Evolutionary conservation across 148 eudicot genomes (phyloP).

Genomic region (Arctostaphylos glauca): DNA sequence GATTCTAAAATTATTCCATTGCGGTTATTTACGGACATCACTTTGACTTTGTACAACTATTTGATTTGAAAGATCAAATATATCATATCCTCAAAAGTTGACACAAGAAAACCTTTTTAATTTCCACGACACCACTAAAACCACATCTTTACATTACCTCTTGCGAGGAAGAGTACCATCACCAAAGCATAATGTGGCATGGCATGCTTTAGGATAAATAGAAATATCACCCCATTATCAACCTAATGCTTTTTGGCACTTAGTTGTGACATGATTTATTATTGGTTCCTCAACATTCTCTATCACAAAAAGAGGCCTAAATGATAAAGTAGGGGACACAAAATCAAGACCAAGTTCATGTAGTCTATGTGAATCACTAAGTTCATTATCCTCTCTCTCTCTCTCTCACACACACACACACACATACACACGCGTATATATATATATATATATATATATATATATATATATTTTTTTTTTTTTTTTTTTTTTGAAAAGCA

Average conservation of each 20-base stretch:
- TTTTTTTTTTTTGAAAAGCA: too few species aligned
- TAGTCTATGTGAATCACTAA: not conserved
- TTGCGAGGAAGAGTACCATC: not conserved
- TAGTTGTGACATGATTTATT: not conserved
- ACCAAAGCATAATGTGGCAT: not conserved
- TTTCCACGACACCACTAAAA: not conserved
- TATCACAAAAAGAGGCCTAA: not conserved
- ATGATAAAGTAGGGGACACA: not conserved
- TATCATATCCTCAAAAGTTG: not conserved
- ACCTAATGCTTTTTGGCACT: not conserved
- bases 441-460: too few species aligned
- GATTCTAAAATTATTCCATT: not conserved
- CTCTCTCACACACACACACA: too few species aligned
- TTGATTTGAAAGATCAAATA: not conserved
- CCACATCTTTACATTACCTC: not conserved
- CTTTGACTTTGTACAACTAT: not conserved
- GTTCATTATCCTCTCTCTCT: not conserved
- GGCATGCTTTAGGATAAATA: not conserved
- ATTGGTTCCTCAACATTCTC: not conserved
- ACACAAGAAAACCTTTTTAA: not conserved
- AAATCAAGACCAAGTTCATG: not conserved
- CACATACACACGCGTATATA: too few species aligned
- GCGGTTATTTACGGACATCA: not conserved
- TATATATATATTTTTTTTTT: too few species aligned
- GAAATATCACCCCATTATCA: too few species aligned